These are phyloP conservation scores for Sherardia arvensis DNA, from an alignment of 257 asterid genomes.

Conservation along the genomic window DNA sequence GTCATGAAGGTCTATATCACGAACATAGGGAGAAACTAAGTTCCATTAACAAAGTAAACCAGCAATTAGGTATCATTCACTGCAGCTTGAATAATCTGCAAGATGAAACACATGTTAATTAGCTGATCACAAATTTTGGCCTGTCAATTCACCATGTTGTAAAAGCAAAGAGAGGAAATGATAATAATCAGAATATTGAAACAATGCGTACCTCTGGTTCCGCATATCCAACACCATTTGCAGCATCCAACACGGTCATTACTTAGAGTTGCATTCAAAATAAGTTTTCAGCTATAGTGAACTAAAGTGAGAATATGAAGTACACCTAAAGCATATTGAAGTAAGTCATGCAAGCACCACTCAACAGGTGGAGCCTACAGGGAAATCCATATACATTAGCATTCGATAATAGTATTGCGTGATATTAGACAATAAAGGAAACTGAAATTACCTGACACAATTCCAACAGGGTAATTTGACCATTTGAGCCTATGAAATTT, in stretches of 20 bases:
- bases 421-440: not conserved
- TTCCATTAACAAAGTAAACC: no score
- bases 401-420: conserved; percentile 4
- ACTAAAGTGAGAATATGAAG: conserved; percentile 81
- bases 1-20: no score
- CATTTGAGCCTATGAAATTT: conserved; percentile 63
- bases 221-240: conserved; percentile 84
- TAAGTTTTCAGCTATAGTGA: conserved; percentile 79
- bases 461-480: conserved; percentile 91
- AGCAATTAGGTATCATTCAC: no score
- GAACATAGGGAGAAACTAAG: no score
- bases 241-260: conserved; percentile 95
- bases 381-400: conserved; percentile 11
- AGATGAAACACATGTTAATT: conserved; percentile 3
- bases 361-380: conserved; percentile 95
- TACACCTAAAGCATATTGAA: conserved; percentile 89
- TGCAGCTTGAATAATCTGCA: conserved; percentile 91
- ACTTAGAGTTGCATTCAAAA: conserved; percentile 77
- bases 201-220: conserved; percentile 88
- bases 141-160: not conserved
- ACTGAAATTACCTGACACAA: conserved; percentile 71
- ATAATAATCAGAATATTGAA: not conserved
- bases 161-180: not conserved
- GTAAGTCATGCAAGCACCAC: conserved; percentile 89
- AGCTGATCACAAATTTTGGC: not conserved